These are phyloP conservation scores for Myriosclerotinia scirpicola DNA, from an alignment of 2,329 filamentous ascomycete genomes.

Conservation along the genomic window DNA sequence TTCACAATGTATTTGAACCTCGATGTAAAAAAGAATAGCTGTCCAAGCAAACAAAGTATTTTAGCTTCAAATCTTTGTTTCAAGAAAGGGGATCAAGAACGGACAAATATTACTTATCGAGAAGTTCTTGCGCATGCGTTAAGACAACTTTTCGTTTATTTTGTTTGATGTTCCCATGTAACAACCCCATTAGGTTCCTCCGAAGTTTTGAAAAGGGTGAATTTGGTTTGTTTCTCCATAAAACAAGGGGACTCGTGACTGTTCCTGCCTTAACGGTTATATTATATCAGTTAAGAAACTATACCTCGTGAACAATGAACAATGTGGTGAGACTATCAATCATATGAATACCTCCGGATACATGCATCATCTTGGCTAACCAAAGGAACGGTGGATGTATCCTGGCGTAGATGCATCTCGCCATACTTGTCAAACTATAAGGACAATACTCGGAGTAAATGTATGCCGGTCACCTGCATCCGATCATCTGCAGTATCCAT, in stretches of 20 bases:
- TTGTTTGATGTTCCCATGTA: constrained; percentile 16
- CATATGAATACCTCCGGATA: constrained; percentile 22
- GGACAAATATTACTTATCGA: constrained; percentile 3
- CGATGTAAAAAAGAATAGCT: not conserved
- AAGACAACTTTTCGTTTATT: constrained; percentile 15
- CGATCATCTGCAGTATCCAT: constrained; percentile 15
- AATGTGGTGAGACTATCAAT: constrained; percentile 20
- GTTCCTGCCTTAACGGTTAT: constrained; percentile 10
- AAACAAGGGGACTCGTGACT: constrained; percentile 20
- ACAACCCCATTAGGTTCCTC: constrained; percentile 21
- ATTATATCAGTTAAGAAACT: constrained; percentile 13
- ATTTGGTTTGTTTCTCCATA: constrained; percentile 16
- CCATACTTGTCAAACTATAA: constrained; percentile 21
- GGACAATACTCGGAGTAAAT: constrained; percentile 21
- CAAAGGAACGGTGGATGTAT: constrained; percentile 21
- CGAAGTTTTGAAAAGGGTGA: constrained; percentile 18
- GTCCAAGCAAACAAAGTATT: constrained; percentile 7
- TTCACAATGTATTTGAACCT: not conserved
- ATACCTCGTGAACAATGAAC: constrained; percentile 4
- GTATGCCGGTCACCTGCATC: constrained; percentile 7
- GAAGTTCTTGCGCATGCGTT: not conserved
- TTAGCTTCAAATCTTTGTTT: constrained; percentile 19
- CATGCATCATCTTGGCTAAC: constrained; percentile 25
- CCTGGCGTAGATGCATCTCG: constrained; percentile 22
- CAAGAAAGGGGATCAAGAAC: not conserved